Evolutionary conservation across 768 basidiomycete genomes (phyloP).

Genomic region (Phylloporus scabripes): DNA sequence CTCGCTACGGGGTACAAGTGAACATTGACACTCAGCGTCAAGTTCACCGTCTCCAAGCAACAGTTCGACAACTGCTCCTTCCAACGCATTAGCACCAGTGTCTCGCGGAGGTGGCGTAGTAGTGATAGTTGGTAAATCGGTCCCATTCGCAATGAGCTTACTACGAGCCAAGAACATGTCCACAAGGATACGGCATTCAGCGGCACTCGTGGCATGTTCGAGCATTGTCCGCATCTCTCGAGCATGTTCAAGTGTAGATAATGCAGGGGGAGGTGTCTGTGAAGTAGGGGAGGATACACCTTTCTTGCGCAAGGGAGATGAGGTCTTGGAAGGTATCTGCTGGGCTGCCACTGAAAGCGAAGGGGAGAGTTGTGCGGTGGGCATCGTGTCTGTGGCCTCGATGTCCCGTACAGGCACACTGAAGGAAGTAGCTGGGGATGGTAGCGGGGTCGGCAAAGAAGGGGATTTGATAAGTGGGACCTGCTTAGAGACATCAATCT

Average conservation of each 20-base stretch:
- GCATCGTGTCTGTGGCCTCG: background rate
- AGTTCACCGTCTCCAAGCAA: constrained; percentile 28
- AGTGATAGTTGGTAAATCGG: constrained; percentile 26
- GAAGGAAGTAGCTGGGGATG: constrained; percentile 4
- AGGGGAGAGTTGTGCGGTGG: constrained; percentile 1
- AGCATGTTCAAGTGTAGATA: constrained; percentile 41
- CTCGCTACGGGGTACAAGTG: background rate
- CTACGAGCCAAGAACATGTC: constrained; percentile 74
- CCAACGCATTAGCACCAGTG: constrained; percentile 29
- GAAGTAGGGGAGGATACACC: constrained; percentile 12
- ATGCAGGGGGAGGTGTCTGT: constrained; percentile 17
- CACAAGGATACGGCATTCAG: constrained; percentile 81
- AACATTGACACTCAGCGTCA: background rate
- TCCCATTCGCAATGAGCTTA: constrained; percentile 36
- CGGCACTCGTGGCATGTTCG: constrained; percentile 61
- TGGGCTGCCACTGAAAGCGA: constrained; percentile 6
- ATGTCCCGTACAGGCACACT: background rate
- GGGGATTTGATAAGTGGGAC: constrained; percentile 1
- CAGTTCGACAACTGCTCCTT: constrained; percentile 48
- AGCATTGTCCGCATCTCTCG: constrained; percentile 66
- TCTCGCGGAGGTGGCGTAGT: constrained; percentile 35
- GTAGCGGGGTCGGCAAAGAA: constrained; percentile 2
- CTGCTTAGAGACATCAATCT: constrained; percentile 4
- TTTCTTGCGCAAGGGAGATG: constrained; percentile 8
- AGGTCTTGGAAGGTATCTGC: constrained; percentile 12